Evolutionary conservation across 2,329 filamentous ascomycete species (phyloP).

Genomic region (Trichophyton rubrum): DNA sequence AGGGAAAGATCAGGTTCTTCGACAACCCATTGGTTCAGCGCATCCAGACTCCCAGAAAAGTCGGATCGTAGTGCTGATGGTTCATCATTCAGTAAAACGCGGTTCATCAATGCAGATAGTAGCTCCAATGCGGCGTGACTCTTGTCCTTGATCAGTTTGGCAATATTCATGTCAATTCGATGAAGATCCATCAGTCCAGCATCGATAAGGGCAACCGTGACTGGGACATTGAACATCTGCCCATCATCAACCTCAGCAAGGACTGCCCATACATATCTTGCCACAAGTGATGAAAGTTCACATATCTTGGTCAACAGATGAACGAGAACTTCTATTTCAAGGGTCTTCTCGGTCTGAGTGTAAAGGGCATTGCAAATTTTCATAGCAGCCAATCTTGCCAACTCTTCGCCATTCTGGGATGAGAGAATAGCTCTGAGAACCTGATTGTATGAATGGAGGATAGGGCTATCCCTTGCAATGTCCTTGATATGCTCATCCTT

Average conservation of each 20-base stretch:
- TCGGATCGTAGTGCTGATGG: conserved; percentile 72
- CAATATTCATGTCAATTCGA: conserved; percentile 57
- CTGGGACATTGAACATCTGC: conserved; percentile 49
- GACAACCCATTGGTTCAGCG: conserved; percentile 66
- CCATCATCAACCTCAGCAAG: conserved; percentile 44
- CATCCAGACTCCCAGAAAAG: conserved; percentile 70
- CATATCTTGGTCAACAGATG: conserved; percentile 51
- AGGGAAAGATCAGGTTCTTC: conserved; percentile 56
- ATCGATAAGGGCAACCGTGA: conserved; percentile 49
- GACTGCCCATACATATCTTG: conserved; percentile 39
- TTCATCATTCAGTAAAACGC: conserved; percentile 63
- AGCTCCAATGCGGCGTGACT: conserved; percentile 65
- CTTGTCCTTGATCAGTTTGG: conserved; percentile 57
- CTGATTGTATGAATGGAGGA: conserved; percentile 48
- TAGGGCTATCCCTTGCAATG: conserved; percentile 41
- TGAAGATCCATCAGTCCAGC: conserved; percentile 49
- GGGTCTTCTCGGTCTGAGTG: conserved; percentile 39
- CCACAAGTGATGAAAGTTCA: conserved; percentile 45
- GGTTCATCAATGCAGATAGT: conserved; percentile 65
- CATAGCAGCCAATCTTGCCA: conserved; percentile 44
- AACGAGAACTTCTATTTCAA: conserved; percentile 53
- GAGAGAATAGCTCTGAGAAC: conserved; percentile 42
- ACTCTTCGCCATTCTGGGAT: conserved; percentile 44
- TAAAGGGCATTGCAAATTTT: conserved; percentile 47
- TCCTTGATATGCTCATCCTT: conserved; percentile 47